Evolutionary conservation across 225 moss, liverwort and hornwort genomes (phyloP).

Genomic region (Polytrichum commune): DNA sequence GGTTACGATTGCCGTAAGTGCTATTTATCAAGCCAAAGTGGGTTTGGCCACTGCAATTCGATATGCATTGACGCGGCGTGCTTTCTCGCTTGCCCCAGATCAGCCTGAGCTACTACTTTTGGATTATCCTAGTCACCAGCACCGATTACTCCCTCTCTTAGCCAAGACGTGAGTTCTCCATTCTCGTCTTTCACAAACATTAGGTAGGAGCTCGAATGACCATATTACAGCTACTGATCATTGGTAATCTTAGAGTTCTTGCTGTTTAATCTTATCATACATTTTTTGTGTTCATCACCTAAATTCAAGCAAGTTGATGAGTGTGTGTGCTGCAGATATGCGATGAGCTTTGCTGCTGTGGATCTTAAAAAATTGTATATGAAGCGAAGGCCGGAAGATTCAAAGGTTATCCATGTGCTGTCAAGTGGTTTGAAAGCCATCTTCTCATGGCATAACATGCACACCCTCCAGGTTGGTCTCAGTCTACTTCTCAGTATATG

Average conservation of each 20-base stretch:
- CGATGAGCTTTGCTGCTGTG: slow-evolving; percentile 79
- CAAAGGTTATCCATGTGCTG: slow-evolving; percentile 88
- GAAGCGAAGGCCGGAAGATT: slow-evolving; percentile 64
- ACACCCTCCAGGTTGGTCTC: slow-evolving; percentile 66
- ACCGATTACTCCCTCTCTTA: slow-evolving; percentile 84
- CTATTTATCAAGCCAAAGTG: slow-evolving; percentile 81
- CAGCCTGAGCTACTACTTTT: slow-evolving; percentile 85
- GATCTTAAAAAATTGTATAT: slow-evolving; percentile 60
- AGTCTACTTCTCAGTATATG: background rate
- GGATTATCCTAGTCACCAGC: slow-evolving; percentile 96
- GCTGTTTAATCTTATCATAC: background rate
- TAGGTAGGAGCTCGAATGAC: background rate
- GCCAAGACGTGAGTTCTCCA: slow-evolving; percentile 74
- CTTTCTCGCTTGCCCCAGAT: slow-evolving; percentile 68
- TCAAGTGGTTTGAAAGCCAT: slow-evolving; percentile 89
- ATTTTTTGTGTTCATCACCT: background rate
- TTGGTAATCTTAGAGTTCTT: background rate
- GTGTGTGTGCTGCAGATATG: slow-evolving; percentile 57
- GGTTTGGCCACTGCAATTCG: slow-evolving; percentile 89
- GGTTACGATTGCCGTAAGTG: slow-evolving; percentile 65
- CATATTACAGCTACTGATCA: background rate
- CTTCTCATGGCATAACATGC: slow-evolving; percentile 79
- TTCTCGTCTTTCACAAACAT: background rate
- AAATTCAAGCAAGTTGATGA: background rate
- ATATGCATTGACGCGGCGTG: slow-evolving; percentile 82